Conservation (phyloP, 225 moss, liverwort and hornwort species). For the Climacium dendroides region DNA sequence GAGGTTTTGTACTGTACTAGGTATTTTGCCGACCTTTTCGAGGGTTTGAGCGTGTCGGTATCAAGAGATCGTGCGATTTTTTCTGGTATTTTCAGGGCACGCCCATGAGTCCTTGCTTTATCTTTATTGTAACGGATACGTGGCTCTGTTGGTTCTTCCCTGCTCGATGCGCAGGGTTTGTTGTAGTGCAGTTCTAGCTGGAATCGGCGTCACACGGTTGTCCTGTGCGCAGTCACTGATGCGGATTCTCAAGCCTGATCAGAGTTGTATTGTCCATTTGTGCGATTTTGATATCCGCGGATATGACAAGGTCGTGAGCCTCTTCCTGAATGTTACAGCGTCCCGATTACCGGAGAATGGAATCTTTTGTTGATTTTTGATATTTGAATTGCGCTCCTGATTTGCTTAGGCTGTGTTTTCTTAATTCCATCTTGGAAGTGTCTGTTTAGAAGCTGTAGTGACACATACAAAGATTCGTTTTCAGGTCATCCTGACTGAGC, state of each 20-base stretch:
- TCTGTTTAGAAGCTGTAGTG: neutral
- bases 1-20: neutral
- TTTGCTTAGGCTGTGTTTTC: neutral
- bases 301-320: neutral
- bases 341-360: accelerated
- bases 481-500: neutral
- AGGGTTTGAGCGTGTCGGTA: neutral
- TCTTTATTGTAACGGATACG: neutral
- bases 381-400: neutral
- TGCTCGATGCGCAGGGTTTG: neutral
- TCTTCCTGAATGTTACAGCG: neutral
- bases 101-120: neutral
- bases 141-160: neutral
- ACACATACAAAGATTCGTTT: neutral
- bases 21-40: neutral
- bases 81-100: too few species aligned
- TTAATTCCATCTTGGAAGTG: neutral
- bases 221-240: neutral
- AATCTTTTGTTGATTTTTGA: neutral
- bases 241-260: neutral
- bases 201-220: neutral
- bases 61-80: neutral
- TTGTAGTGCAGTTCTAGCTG: neutral
- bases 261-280: too few species aligned
- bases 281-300: neutral